Percentiles rank a stretch among this genome's conserved stretches.
Conservation (phyloP, 73 alveolate genomes). For the Symbiodinium pilosum region DNA sequence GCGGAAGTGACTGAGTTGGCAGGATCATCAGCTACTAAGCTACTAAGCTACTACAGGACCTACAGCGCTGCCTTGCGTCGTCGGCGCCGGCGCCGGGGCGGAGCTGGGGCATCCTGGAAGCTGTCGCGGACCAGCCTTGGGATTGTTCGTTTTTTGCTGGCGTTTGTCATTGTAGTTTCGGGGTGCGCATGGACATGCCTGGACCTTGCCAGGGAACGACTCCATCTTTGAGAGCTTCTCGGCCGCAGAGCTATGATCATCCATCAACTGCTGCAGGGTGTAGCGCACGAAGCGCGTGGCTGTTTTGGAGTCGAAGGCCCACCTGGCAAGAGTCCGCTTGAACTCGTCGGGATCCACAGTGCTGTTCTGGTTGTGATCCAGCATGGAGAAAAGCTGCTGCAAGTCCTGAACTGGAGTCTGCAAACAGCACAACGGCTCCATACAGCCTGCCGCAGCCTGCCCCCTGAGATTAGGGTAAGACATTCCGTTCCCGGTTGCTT, state of each 20-base stretch:
- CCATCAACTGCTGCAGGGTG: not conserved
- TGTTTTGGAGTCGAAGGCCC: constrained; percentile 1
- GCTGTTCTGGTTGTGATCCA: constrained; percentile 27
- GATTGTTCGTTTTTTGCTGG: no score
- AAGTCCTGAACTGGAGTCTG: no score
- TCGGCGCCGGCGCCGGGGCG: not conserved
- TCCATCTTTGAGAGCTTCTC: constrained; percentile 16
- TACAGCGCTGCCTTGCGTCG: not conserved
- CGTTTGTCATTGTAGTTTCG: no score
- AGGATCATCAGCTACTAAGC: no score
- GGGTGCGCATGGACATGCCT: no score
- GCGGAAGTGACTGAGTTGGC: no score
- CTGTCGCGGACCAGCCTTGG: not conserved
- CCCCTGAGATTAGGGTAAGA: no score
- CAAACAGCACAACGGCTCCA: no score
- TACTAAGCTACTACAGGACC: no score
- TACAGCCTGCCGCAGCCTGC: no score
- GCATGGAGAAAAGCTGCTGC: constrained; percentile 65
- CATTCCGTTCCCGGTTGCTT: not conserved
- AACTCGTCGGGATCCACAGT: constrained; percentile 9
- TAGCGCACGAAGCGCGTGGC: not conserved
- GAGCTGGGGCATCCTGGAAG: not conserved
- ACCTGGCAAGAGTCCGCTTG: not conserved
- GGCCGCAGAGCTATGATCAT: not conserved
- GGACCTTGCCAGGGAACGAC: not conserved